Base-by-base conservation (phyloP, 768 basidiomycete species). In the Coprinellus micaceus region DNA sequence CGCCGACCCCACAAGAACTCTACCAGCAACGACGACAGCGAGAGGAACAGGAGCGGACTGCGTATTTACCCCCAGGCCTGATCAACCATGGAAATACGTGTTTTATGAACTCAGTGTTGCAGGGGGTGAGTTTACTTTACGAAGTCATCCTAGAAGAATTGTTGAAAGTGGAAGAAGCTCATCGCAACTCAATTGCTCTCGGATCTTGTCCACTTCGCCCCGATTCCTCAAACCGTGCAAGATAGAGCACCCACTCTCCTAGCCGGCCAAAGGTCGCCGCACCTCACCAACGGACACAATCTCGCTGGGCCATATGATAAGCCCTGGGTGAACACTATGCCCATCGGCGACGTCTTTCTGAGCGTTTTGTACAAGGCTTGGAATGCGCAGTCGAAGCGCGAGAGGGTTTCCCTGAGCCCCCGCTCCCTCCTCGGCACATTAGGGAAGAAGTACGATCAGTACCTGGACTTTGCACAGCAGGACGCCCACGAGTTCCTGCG, bases 31-130 rank as follows among this genome's bases (percentile, higher is more conserved):
- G 81, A 52, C 83, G 76, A 62, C 75, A 77, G 52, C 76, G 79
- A 63, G 86, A 89, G 66, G 87, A 89, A 62, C 72, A 74, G 49
- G 87, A 88, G 65, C 74, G 69, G 64, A 69, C 71, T 5, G 84
- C 85, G 0, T 74, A 79, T 40, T 73, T 90, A 10, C 89, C 89
- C 0, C 88, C 89, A 3, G 89, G 89, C 5, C 75, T 92, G 22
- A 65, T 83, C 44, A 92, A 92, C 67, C 88, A 91, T 72, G 87
- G 88, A 41, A 91, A 91, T 68, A 96, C 94, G 0, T 98, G 94
- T 71, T 98, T 94, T 72, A 91, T 95, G 88, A 98, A 96, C 71
- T 94, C 92, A 29, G 91, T 94, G 28, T 75, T 98, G 26, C 94
- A 98, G 68, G 90, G 88, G 37, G 89, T 88, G 72, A 61, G 85